Conservation (phyloP, 73 alveolate genomes). For the Effrenium voratum region DNA sequence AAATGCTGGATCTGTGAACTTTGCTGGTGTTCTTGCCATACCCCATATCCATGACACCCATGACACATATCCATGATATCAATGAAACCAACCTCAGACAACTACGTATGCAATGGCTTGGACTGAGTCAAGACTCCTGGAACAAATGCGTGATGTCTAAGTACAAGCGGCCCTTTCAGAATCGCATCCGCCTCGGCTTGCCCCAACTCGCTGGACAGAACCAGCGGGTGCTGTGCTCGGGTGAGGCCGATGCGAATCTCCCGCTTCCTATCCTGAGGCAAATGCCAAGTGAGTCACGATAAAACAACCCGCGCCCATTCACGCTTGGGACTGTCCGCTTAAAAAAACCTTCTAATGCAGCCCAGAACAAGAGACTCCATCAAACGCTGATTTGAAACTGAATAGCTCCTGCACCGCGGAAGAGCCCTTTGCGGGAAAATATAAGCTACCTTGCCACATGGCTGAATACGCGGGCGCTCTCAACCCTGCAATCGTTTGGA, state of each 20-base stretch:
- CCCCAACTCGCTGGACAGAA: neutral
- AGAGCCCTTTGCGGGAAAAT: too few relatives aligned
- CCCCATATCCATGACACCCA: neutral
- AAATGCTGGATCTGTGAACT: neutral
- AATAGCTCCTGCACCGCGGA: too few relatives aligned
- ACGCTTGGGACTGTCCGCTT: neutral
- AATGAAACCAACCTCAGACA: too few relatives aligned
- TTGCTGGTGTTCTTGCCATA: neutral
- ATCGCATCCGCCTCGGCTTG: neutral
- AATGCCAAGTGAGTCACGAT: neutral
- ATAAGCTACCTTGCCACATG: too few relatives aligned
- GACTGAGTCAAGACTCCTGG: neutral
- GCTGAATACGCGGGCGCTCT: too few relatives aligned
- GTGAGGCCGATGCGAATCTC: slow-evolving; percentile 74
- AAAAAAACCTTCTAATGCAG: too few relatives aligned
- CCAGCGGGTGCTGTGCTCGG: slow-evolving; percentile 40
- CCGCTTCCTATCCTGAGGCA: neutral
- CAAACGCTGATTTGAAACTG: too few relatives aligned
- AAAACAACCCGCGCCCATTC: neutral
- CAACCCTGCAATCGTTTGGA: too few relatives aligned
- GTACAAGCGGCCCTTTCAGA: slow-evolving; percentile 29
- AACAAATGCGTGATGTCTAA: neutral
- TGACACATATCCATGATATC: too few relatives aligned
- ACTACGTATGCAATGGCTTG: neutral
- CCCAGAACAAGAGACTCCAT: too few relatives aligned